Base-by-base conservation (phyloP, 768 basidiomycete species). In the Boletus bicolor region DNA sequence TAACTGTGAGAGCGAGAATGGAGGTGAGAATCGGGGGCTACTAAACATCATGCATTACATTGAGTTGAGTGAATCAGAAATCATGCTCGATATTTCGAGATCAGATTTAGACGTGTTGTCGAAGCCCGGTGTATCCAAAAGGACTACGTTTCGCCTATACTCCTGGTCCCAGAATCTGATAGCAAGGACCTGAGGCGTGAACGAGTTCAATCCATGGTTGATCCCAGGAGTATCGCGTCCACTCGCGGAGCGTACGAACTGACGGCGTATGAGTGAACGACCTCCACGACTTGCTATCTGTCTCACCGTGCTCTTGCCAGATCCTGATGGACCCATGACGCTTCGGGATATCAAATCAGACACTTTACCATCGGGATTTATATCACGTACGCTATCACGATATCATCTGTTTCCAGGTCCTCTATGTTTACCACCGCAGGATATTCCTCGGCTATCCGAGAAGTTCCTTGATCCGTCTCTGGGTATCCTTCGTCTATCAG, bases 61-160 rank as follows among this genome's bases (percentile, higher is more conserved):
- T 30, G 28, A 39, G 38, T 17, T n/a, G 8, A 39, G 38, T 17
- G 17, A 39, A 39, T n/a, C 38, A 8, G 38, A n/a, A n/a, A 39
- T 37, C 53, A 39, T 39, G 7, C 30, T 21, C 26, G 61, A 32
- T 21, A 57, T 44, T 0, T 57, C 48, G 11, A 51, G 21, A 47
- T 65, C 65, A 7, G 59, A 46, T 42, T 55, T 46, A 11, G 7
- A 37, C 3, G 59, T 66, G 41, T 61, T 59, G 17, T 66, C 65
- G 35, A 66, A 67, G 1, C 65, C 53, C 0, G 65, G 65, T 0
- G 65, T 67, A 32, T 67, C 65, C 21, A 67, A 62, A 1, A 67
- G 42, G 11, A 64, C 63, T 4, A 64, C 32, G 19, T 42, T 6
- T 42, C 39, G 36, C 12, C 42, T 19, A n/a, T 12, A 56, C 15